Evolutionary conservation across 345 rosid genomes (phyloP).

Genomic region (Rhodamnia rubescens): DNA sequence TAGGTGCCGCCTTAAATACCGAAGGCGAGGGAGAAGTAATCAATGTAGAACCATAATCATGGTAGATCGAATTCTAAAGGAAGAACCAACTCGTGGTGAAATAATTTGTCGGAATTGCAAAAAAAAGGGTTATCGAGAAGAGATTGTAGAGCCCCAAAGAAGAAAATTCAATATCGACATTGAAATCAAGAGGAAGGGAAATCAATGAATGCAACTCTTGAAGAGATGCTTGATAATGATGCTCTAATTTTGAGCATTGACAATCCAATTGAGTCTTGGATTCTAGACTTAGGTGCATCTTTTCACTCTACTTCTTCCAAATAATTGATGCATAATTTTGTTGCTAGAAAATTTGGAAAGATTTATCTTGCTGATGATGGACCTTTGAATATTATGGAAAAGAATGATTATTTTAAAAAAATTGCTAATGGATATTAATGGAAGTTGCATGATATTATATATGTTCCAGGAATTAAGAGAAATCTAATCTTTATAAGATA

Average conservation of each 20-base stretch:
- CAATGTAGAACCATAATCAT: neutral
- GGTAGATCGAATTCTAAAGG: neutral
- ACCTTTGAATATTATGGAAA: neutral
- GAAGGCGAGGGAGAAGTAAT: neutral
- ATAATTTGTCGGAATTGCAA: neutral
- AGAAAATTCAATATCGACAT: neutral
- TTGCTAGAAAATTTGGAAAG: neutral
- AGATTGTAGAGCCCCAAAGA: neutral
- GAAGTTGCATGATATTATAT: neutral
- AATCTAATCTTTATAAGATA: neutral
- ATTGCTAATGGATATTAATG: neutral
- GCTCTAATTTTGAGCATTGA: neutral
- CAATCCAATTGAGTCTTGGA: neutral
- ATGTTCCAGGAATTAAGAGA: neutral
- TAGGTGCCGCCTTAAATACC: neutral
- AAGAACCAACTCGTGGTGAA: neutral
- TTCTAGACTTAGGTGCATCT: neutral
- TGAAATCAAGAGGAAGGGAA: neutral
- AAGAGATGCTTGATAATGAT: neutral
- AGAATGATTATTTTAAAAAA: neutral
- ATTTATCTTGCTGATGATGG: neutral
- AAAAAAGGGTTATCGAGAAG: neutral
- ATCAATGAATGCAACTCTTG: neutral
- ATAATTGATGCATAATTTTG: neutral
- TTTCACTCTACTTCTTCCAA: neutral